These are phyloP conservation scores for Gynochthodes officinalis DNA, from an alignment of 257 asterid genomes.

Conservation along the genomic window DNA sequence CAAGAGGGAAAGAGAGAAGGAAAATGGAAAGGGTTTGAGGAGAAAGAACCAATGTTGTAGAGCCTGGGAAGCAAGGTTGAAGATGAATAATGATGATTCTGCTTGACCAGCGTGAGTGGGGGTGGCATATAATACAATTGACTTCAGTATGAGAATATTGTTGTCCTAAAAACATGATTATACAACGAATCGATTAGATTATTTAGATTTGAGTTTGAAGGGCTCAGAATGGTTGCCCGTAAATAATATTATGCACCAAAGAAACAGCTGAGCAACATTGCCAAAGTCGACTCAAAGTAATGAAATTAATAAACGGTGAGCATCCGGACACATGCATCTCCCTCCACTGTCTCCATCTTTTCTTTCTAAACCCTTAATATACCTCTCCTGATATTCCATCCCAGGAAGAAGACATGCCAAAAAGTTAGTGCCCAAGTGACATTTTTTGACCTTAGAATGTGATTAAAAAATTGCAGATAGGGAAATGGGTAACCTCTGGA, in stretches of 20 bases:
- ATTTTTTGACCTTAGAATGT: constrained; percentile 5
- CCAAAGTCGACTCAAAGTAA: neutral
- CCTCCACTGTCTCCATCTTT: neutral
- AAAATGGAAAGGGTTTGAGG: no score
- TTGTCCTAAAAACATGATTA: neutral
- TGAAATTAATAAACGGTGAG: no score
- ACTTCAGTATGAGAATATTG: neutral
- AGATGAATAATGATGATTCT: no score
- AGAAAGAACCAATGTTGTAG: neutral
- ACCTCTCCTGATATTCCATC: neutral
- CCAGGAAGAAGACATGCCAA: neutral
- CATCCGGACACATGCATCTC: neutral
- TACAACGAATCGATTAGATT: no score
- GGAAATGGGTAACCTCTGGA: neutral
- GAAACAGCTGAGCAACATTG: neutral
- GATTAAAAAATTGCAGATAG: neutral
- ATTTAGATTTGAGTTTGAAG: neutral
- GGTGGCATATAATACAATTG: neutral
- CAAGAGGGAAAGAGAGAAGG: no score
- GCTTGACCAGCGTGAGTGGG: no score
- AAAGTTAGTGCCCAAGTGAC: neutral
- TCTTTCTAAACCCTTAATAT: neutral
- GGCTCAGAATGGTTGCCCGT: no score
- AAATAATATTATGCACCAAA: no score
- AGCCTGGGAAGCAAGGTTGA: neutral